Percentiles rank a stretch among this genome's conserved stretches.
Conservation (phyloP, 768 basidiomycete species). For the Mycena rebaudengoi region DNA sequence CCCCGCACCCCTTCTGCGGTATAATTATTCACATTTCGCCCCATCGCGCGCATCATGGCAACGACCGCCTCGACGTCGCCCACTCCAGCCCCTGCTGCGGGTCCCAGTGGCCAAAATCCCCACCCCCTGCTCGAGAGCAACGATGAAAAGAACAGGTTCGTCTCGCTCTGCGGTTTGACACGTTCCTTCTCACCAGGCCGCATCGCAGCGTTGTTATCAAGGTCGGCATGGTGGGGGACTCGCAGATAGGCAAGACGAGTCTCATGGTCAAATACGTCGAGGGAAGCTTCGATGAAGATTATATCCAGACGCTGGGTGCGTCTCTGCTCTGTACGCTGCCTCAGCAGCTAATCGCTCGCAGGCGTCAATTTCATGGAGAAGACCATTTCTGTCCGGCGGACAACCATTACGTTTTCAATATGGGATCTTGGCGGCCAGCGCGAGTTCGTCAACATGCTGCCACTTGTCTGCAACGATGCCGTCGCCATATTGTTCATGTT, state of each 20-base stretch:
- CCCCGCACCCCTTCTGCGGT: constrained; percentile 13
- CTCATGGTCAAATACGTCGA: constrained; percentile 99
- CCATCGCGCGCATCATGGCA: constrained; percentile 52
- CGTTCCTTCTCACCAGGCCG: constrained; percentile 4
- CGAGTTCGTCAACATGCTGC: constrained; percentile 99
- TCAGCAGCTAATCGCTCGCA: constrained; percentile 28
- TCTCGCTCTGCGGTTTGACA: constrained; percentile 12
- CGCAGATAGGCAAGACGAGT: constrained; percentile 99
- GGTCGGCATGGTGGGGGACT: constrained; percentile 99
- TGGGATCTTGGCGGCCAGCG: constrained; percentile 98
- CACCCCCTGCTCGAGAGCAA: constrained; percentile 63
- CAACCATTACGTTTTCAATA: constrained; percentile 99
- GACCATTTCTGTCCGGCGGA: constrained; percentile 96
- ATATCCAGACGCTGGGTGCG: constrained; percentile 98
- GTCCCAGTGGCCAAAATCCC: constrained; percentile 62
- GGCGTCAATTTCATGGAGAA: constrained; percentile 99
- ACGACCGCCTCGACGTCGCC: constrained; percentile 57
- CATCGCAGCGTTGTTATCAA: constrained; percentile 87
- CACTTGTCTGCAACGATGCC: constrained; percentile 98
- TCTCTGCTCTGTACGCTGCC: constrained; percentile 13
- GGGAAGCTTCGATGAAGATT: constrained; percentile 98
- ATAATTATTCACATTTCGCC: constrained; percentile 15
- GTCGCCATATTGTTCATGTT: constrained; percentile 99
- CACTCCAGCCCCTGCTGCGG: constrained; percentile 51
- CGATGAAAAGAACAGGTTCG: constrained; percentile 79